phyloP scores from a whole-genome alignment of 495 filamentous ascomycete genomes.

The Pyronema domesticum region DNA sequence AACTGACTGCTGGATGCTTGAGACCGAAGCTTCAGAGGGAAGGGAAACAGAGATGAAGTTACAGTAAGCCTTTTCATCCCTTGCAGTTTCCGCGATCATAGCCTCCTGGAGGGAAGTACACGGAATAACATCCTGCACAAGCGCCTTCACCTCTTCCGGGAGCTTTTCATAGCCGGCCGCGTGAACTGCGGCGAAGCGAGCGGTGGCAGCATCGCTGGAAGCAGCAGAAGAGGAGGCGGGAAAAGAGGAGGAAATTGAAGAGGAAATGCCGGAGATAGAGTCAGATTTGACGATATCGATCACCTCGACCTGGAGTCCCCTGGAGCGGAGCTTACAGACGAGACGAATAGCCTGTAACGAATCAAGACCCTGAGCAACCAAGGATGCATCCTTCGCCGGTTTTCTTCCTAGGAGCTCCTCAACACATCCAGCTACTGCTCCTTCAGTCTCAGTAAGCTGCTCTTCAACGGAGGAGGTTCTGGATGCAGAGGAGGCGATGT shows the following conservation, averaged over 20 bases:
- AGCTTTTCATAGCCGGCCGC: conserved; percentile 1
- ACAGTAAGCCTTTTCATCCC: conserved; percentile 41
- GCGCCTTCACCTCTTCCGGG: conserved; percentile 3
- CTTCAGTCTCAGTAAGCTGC: conserved; percentile 26
- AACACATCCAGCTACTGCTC: conserved; percentile 32
- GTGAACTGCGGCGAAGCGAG: conserved; percentile 7
- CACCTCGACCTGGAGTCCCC: conserved; percentile 35
- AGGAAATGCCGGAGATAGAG: conserved; percentile 23
- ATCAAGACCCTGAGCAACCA: conserved; percentile 47
- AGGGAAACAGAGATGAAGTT: conserved; percentile 53
- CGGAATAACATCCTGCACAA: conserved; percentile 36
- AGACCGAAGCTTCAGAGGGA: conserved; percentile 15
- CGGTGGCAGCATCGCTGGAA: neutral
- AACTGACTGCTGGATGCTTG: conserved; percentile 32
- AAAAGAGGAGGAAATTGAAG: neutral
- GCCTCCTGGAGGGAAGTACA: conserved; percentile 55
- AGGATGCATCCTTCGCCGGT: conserved; percentile 26
- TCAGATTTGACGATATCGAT: conserved; percentile 39
- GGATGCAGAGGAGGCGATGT: conserved; percentile 22
- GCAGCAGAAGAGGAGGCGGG: neutral
- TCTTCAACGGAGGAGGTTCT: conserved; percentile 22
- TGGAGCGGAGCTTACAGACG: conserved; percentile 37
- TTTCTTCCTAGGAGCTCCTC: conserved; percentile 30
- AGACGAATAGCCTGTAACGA: conserved; percentile 54
- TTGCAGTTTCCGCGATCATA: conserved; percentile 56